Evolutionary conservation across 345 rosid genomes (phyloP).

Genomic region (Stellera chamaejasme): DNA sequence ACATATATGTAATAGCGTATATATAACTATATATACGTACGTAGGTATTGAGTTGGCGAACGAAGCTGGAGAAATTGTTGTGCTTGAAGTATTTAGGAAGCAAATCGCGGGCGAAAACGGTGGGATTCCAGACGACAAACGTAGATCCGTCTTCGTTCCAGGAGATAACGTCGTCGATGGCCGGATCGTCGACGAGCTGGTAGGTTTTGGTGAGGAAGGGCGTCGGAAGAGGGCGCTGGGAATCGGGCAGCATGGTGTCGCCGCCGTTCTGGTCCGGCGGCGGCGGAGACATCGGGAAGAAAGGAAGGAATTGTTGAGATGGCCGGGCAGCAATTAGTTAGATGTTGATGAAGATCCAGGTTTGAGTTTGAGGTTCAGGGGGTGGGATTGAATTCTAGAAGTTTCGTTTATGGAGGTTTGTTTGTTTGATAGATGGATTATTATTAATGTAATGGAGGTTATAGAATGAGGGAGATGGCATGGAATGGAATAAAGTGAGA

Average conservation of each 20-base stretch:
- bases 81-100: conserved; percentile 86
- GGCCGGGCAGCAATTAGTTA: neutral
- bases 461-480: neutral
- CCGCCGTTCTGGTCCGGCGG: conserved; percentile 28
- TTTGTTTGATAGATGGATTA: conserved; percentile 6
- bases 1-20: too few relatives aligned
- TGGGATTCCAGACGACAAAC: conserved; percentile 85
- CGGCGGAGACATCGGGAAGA: conserved; percentile 18
- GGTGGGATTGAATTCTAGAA: conserved; percentile 25
- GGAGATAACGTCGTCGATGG: conserved; percentile 66
- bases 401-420: conserved; percentile 6
- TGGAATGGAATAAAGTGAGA: neutral
- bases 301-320: neutral
- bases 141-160: conserved; percentile 90
- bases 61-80: conserved; percentile 89
- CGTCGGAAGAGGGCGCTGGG: conserved; percentile 67
- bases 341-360: neutral
- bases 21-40: too few relatives aligned
- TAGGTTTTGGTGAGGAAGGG: conserved; percentile 80
- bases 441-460: neutral
- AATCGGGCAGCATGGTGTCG: conserved; percentile 22
- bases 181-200: conserved; percentile 64
- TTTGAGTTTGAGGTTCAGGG: too few relatives aligned
- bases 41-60: conserved; percentile 91
- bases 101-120: conserved; percentile 74